These are phyloP conservation scores for Aureobasidium sp. DNA, from an alignment of 2,329 filamentous ascomycete genomes.

Conservation along the genomic window DNA sequence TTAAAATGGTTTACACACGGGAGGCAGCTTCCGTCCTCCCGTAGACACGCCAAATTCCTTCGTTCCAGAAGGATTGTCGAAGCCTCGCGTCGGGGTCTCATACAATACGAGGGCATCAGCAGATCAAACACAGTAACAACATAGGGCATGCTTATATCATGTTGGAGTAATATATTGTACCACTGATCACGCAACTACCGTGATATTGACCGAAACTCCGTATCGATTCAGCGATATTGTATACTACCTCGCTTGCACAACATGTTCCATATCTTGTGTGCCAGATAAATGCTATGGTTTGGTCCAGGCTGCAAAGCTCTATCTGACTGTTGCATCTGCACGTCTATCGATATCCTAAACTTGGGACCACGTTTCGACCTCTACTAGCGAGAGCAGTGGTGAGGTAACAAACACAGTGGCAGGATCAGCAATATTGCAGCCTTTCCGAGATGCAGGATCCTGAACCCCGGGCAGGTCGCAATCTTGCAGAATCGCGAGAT, in stretches of 20 bases:
- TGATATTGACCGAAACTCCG: too few species aligned
- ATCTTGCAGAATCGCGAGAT: conserved; percentile 3
- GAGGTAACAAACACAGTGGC: background rate
- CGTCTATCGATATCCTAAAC: background rate
- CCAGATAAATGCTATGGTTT: background rate
- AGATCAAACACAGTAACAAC: background rate
- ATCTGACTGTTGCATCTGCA: background rate
- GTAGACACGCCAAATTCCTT: background rate
- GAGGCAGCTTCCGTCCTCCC: conserved; percentile 1
- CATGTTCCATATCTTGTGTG: background rate
- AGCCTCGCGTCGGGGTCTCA: background rate
- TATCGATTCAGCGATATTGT: background rate
- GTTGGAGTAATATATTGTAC: background rate
- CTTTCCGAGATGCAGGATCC: background rate
- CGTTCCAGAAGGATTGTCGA: background rate
- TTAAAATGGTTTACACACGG: background rate
- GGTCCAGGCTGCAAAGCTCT: background rate
- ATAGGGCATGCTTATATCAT: background rate
- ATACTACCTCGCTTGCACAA: background rate
- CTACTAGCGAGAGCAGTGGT: background rate
- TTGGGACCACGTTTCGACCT: background rate
- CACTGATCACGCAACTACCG: background rate
- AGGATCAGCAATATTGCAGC: background rate
- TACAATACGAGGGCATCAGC: background rate
- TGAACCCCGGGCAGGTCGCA: background rate